Conservation (phyloP, 2,329 filamentous ascomycete genomes). For the Penicillium sp. region DNA sequence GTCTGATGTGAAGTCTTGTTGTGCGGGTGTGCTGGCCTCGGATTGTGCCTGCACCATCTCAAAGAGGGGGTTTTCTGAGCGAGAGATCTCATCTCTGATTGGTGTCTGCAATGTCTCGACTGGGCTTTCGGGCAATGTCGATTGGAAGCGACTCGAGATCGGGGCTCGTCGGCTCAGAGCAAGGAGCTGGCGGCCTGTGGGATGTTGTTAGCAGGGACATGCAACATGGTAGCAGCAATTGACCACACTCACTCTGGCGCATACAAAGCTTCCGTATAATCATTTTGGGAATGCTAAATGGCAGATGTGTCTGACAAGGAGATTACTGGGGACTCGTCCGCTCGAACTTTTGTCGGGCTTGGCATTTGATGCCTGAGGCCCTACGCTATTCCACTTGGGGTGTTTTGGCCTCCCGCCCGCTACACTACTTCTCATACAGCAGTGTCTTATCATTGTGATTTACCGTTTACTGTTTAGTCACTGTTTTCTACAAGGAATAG, state of each 20-base stretch:
- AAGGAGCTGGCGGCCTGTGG: slow-evolving; percentile 32
- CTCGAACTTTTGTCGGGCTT: slow-evolving; percentile 33
- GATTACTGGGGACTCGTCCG: slow-evolving; percentile 19
- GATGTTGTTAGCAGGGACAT: slow-evolving; percentile 11
- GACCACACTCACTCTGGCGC: slow-evolving; percentile 33
- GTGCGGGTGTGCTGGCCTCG: neutral
- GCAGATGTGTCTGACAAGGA: slow-evolving; percentile 12
- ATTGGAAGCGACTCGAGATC: slow-evolving; percentile 28
- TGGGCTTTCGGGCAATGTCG: slow-evolving; percentile 22
- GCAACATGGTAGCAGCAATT: neutral
- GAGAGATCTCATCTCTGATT: slow-evolving; percentile 1
- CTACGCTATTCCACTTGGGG: slow-evolving; percentile 4
- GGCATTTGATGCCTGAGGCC: slow-evolving; percentile 26
- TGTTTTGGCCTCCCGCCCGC: slow-evolving; percentile 6
- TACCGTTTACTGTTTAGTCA: neutral
- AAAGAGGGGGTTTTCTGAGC: slow-evolving; percentile 11
- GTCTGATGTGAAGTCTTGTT: neutral
- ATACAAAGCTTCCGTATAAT: slow-evolving; percentile 35
- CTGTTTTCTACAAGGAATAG: neutral
- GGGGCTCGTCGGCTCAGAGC: slow-evolving; percentile 28
- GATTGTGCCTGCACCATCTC: slow-evolving; percentile 10
- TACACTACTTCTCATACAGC: neutral
- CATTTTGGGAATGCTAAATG: slow-evolving; percentile 26
- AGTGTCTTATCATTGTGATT: no score
- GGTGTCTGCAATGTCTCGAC: slow-evolving; percentile 21